Evolutionary conservation across 2,329 filamentous ascomycete genomes (phyloP).

Genomic region (Talaromyces verruculosus): DNA sequence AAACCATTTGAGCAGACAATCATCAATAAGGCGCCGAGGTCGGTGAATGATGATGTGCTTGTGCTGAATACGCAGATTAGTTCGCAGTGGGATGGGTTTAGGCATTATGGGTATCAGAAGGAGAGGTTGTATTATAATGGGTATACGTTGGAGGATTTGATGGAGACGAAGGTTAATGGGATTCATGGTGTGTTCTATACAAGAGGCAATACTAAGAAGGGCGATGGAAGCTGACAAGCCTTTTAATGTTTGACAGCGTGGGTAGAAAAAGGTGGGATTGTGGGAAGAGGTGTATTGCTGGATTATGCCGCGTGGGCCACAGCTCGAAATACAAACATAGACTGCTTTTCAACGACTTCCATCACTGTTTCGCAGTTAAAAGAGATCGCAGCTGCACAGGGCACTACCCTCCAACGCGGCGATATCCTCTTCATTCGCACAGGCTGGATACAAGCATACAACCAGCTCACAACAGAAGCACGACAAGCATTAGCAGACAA

Average conservation of each 20-base stretch:
- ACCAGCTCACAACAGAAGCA: conserved; percentile 37
- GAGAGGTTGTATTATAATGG: conserved; percentile 40
- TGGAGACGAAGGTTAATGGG: conserved; percentile 32
- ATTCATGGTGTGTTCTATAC: conserved; percentile 24
- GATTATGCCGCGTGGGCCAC: conserved; percentile 49
- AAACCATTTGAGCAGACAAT: conserved; percentile 42
- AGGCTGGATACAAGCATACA: conserved; percentile 52
- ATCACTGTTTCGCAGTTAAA: conserved; percentile 36
- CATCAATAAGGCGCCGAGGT: conserved; percentile 51
- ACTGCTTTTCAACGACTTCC: conserved; percentile 40
- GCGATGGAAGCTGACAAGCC: neutral
- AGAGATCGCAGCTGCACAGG: conserved; percentile 47
- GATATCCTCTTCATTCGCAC: conserved; percentile 60
- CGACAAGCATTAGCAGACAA: conserved; percentile 38
- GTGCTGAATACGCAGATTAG: conserved; percentile 59
- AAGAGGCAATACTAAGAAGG: neutral
- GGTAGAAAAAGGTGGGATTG: conserved; percentile 25
- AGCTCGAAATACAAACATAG: conserved; percentile 34
- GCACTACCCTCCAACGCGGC: conserved; percentile 47
- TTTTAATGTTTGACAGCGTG: conserved; percentile 30
- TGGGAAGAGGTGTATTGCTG: conserved; percentile 50
- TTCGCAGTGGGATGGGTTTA: conserved; percentile 51
- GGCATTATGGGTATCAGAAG: conserved; percentile 43
- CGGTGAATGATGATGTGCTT: conserved; percentile 62
- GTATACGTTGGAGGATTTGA: conserved; percentile 39